Evolutionary conservation across 2,329 filamentous ascomycete species (phyloP), one percentile per base, ranked within the genome.

Genomic region (Hypoxylon sp.): DNA sequence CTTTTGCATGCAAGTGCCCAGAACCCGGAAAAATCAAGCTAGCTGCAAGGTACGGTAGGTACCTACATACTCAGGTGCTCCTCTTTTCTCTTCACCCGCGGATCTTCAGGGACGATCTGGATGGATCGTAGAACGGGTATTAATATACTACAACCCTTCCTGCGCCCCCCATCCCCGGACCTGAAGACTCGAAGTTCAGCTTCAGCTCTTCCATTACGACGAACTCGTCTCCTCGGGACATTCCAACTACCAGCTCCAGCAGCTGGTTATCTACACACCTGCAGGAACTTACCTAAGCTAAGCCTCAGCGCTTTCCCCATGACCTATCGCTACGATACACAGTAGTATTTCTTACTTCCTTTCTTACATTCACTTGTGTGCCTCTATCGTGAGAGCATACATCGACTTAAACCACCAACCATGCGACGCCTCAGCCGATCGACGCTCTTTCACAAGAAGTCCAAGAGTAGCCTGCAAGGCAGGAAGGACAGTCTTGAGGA

Each of bases 381-480:
- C 32, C 33, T 57, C 51, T 40, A 32, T 36, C 30, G 18, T n/a
- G 48, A 53, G n/a, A 28, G 14, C 30, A 53, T 16, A 51, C 30
- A 44, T 4, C n/a, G 22, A 38, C 22, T n/a, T 40, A 48, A 12
- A 22, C 40, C 7, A 45, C 38, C 64, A 67, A 66, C 46, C 44
- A 72, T 72, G 67, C 60, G 53, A 22, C 68, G 59, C 54, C 26
- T 66, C 12, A 63, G 57, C 28, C 64, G 64, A 58, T 64, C 71
- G 22, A 60, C 70, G 32, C 69, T 75, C 61, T 75, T 75, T 63
- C 70, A 73, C 54, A 73, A 69, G 62, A 76, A 71, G 50, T 74
- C 73, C 2, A 76, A 70, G 66, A 60, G 56, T 59, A 70, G 61
- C 57, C 57, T 72, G 32, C 50, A 60, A 49, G 48, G 67, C 42